Percentiles rank a stretch among this genome's conserved stretches.
Evolutionary conservation across 2,329 filamentous ascomycete genomes (phyloP).

Genomic region (Aspergillus puulaauensis): DNA sequence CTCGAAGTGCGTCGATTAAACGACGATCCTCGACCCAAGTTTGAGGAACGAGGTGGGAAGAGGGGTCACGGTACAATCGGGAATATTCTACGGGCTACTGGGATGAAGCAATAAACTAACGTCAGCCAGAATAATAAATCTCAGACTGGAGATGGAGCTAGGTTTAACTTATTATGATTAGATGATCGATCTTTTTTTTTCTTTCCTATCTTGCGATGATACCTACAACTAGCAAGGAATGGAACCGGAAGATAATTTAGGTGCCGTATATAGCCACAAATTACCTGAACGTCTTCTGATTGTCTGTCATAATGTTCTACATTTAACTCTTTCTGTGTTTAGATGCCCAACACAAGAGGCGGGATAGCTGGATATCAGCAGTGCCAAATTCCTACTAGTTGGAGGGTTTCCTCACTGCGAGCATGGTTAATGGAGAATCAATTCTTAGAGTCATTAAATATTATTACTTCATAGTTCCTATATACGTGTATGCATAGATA

Average conservation of each 20-base stretch:
- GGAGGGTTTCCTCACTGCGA: too few species aligned
- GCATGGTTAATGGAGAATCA: too few species aligned
- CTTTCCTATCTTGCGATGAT: not conserved
- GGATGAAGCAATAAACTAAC: constrained; percentile 10
- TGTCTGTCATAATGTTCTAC: not conserved
- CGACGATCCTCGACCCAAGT: constrained; percentile 13
- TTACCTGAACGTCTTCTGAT: not conserved
- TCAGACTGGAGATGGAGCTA: not conserved
- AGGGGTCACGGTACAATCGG: constrained; percentile 7
- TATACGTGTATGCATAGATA: not conserved
- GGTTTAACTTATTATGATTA: not conserved
- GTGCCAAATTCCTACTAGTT: too few species aligned
- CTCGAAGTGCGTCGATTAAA: constrained; percentile 61
- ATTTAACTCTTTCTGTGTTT: too few species aligned
- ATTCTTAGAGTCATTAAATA: not conserved
- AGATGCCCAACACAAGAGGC: too few species aligned
- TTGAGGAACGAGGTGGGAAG: constrained; percentile 13
- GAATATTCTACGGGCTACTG: constrained; percentile 10
- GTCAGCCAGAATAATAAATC: not conserved
- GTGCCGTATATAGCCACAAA: not conserved
- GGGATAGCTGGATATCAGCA: too few species aligned
- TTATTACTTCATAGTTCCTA: not conserved
- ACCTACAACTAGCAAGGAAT: not conserved
- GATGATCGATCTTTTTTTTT: not conserved
- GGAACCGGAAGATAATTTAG: not conserved